Conservation (phyloP, 2,329 filamentous ascomycete species). For the Colletotrichum noveboracense region DNA sequence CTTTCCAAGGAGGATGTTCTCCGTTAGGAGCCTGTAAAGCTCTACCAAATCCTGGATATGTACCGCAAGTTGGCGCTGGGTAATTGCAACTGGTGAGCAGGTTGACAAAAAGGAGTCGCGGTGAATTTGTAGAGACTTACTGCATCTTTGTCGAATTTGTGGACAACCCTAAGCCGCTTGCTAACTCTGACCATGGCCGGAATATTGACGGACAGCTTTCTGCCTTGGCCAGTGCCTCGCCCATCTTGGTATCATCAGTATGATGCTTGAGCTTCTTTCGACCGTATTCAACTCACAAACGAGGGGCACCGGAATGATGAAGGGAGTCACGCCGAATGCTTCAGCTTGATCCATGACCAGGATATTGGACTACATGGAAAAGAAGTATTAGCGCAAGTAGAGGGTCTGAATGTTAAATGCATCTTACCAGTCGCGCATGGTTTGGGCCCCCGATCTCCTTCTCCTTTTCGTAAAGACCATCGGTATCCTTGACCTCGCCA, state of each 20-base stretch:
- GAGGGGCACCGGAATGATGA: slow-evolving; percentile 31
- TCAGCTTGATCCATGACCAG: slow-evolving; percentile 32
- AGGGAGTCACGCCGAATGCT: slow-evolving; percentile 30
- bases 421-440: slow-evolving; percentile 31
- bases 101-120: neutral
- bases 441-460: slow-evolving; percentile 29
- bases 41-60: slow-evolving; percentile 36
- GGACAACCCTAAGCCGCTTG: slow-evolving; percentile 30
- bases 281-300: slow-evolving; percentile 27
- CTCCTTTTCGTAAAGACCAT: slow-evolving; percentile 32
- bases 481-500: slow-evolving; percentile 34
- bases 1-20: slow-evolving; percentile 32
- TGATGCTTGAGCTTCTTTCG: neutral
- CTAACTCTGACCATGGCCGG: slow-evolving; percentile 33
- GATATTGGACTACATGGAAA: slow-evolving; percentile 29
- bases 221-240: slow-evolving; percentile 34
- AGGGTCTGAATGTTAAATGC: neutral
- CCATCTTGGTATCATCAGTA: slow-evolving; percentile 31
- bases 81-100: neutral
- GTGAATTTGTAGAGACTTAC: slow-evolving; percentile 26
- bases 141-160: slow-evolving; percentile 36
- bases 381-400: neutral
- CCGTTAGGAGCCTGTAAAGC: slow-evolving; percentile 32
- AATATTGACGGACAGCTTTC: slow-evolving; percentile 37
- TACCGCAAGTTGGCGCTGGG: slow-evolving; percentile 26